These are phyloP conservation scores for Coemansia umbellata DNA, from an alignment of 192 early-diverging fungal genomes.

Conservation along the genomic window DNA sequence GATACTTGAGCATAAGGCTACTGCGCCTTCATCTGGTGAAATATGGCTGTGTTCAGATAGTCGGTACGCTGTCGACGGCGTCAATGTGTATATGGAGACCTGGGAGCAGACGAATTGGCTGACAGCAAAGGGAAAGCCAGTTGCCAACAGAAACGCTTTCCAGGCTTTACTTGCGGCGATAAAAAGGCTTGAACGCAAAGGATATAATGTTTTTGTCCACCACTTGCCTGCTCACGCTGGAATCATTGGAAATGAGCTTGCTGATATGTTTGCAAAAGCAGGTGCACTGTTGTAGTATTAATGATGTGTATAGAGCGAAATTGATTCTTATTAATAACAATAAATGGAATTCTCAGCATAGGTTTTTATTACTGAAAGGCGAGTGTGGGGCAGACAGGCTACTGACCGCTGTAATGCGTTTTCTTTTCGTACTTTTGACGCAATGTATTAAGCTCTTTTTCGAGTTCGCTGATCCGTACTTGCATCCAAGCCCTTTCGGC, in stretches of 20 bases:
- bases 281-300: conserved; percentile 30
- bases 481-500: not conserved
- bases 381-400: too few species aligned
- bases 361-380: too few species aligned
- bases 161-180: conserved; percentile 11
- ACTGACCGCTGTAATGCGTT: too few species aligned
- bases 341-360: too few species aligned
- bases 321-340: too few species aligned
- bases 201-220: conserved; percentile 37
- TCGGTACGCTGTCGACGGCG: conserved; percentile 40
- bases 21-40: not conserved
- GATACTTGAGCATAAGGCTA: not conserved
- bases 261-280: conserved; percentile 45
- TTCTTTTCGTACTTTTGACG: not conserved
- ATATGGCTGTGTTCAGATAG: conserved; percentile 49
- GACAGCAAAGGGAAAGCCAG: conserved; percentile 31
- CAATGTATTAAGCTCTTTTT: not conserved
- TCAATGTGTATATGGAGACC: conserved; percentile 36
- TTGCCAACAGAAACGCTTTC: conserved; percentile 43
- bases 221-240: conserved; percentile 40
- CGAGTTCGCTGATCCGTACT: conserved; percentile 2
- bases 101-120: conserved; percentile 33
- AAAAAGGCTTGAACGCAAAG: conserved; percentile 1
- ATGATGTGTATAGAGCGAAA: too few species aligned
- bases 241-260: conserved; percentile 40